phyloP scores from a whole-genome alignment of 306 rosid species.

The Fragaria ananassa region DNA sequence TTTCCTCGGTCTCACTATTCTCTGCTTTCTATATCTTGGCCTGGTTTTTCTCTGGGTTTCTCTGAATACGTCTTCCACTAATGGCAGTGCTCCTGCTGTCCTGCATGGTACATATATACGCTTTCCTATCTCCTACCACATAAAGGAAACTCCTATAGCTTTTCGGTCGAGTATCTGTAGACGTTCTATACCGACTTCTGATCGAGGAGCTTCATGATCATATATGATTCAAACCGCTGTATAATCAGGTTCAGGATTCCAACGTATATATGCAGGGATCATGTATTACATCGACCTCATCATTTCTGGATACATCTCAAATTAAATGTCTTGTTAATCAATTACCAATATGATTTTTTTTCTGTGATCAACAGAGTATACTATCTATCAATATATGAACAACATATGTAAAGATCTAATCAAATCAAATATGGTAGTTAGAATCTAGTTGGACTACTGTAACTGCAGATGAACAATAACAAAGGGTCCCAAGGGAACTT shows the following conservation, averaged over 20 bases:
- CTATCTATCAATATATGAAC: neutral
- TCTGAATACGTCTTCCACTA: neutral
- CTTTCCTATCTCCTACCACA: neutral
- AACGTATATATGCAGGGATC: too few relatives aligned
- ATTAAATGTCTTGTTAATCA: neutral
- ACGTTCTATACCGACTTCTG: neutral
- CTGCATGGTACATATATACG: neutral
- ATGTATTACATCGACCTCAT: neutral
- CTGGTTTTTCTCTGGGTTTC: too few relatives aligned
- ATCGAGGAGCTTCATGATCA: neutral
- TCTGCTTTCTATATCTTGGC: too few relatives aligned
- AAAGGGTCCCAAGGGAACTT: neutral
- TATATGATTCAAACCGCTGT: too few relatives aligned
- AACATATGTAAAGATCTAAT: neutral
- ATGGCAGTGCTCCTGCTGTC: neutral
- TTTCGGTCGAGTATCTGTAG: neutral
- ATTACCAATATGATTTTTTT: neutral
- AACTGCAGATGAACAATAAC: neutral
- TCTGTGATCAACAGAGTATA: neutral
- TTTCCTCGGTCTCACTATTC: too few relatives aligned
- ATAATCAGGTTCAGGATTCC: too few relatives aligned
- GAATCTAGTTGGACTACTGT: neutral
- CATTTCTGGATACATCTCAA: neutral
- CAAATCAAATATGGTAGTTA: neutral
- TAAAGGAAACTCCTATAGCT: neutral